Evolutionary conservation across 257 asterid species (phyloP).

Genomic region (Petunia axillaris): DNA sequence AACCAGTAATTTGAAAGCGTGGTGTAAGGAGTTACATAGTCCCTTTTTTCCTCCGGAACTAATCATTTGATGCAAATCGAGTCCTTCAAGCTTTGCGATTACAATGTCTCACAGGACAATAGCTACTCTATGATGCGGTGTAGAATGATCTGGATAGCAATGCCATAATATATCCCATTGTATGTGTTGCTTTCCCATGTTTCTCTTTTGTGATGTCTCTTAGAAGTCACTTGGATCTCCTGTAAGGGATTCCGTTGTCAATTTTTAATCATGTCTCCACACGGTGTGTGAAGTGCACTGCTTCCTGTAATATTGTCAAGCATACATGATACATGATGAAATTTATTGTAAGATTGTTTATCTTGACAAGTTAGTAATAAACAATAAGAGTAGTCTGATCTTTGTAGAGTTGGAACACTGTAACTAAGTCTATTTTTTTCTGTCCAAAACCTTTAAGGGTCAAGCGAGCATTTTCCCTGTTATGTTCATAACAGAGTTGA

Average conservation of each 20-base stretch:
- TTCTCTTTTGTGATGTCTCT: background rate
- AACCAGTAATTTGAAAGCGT: background rate
- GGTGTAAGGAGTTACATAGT: background rate
- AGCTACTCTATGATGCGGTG: background rate
- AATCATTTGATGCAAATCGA: background rate
- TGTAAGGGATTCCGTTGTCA: background rate
- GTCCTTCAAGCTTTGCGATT: background rate
- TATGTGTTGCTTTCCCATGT: background rate
- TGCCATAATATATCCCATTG: background rate
- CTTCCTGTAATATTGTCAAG: background rate
- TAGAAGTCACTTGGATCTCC: slow-evolving; percentile 2
- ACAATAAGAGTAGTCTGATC: too few species aligned
- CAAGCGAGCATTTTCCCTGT: too few species aligned
- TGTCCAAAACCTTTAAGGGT: too few species aligned
- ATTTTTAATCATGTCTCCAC: background rate
- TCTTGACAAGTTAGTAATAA: too few species aligned
- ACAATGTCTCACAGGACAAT: background rate
- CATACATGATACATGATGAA: too few species aligned
- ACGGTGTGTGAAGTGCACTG: background rate
- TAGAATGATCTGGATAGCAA: background rate
- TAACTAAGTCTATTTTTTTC: too few species aligned
- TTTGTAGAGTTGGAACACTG: too few species aligned
- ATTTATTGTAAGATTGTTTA: too few species aligned
- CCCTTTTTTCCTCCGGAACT: background rate
- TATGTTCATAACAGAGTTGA: too few species aligned